Conservation (phyloP, 257 asterid species). For the Solanum infundibuliforme region DNA sequence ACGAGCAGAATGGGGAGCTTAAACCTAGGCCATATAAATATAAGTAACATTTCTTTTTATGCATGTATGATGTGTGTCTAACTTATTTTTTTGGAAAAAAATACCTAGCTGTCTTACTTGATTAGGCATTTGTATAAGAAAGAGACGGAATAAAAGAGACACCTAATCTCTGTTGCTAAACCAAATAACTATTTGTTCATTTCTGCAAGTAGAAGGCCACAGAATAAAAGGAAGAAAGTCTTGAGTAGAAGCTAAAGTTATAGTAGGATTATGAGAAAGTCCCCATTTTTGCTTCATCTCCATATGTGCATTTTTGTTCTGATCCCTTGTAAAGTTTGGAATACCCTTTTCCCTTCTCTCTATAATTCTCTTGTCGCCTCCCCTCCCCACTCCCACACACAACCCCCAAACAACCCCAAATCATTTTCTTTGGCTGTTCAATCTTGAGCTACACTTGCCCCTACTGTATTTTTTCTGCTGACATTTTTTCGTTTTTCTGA, state of each 20-base stretch:
- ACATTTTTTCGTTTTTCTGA: neutral
- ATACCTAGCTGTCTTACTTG: neutral
- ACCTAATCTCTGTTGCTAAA: neutral
- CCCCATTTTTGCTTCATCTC: neutral
- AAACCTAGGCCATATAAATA: neutral
- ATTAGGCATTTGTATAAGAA: neutral
- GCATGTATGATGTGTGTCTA: neutral
- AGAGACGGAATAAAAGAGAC: neutral
- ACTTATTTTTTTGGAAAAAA: neutral
- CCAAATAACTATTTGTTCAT: neutral
- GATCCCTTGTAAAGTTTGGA: neutral
- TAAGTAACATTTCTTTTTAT: neutral
- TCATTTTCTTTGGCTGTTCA: neutral
- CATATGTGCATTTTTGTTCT: neutral
- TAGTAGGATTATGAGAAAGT: neutral
- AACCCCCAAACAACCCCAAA: neutral
- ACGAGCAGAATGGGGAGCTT: neutral
- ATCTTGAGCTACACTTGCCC: neutral
- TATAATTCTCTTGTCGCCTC: neutral
- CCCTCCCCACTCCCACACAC: neutral
- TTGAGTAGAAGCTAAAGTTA: neutral
- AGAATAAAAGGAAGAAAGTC: neutral
- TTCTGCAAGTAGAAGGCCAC: neutral
- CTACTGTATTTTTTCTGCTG: neutral
- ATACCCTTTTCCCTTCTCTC: neutral